A percentile compares a stretch with the other conserved stretches of the same genome.
phyloP scores from a whole-genome alignment of 257 asterid species.

The Asclepias syriaca region DNA sequence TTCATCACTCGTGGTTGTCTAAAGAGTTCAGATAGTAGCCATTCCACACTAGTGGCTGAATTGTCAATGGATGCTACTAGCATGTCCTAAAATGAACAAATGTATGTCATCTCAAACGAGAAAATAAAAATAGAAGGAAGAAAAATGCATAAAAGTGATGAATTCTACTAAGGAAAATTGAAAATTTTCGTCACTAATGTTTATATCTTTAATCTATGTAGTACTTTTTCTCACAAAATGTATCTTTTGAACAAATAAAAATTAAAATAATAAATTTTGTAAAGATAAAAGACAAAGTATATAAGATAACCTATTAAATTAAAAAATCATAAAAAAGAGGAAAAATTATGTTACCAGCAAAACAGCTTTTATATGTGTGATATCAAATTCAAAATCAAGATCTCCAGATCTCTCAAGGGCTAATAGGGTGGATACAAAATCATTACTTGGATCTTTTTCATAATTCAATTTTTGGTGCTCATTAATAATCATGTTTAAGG shows the following conservation, averaged over 20 bases:
- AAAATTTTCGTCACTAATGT: no score
- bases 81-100: not conserved
- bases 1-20: not conserved
- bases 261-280: no score
- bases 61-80: not conserved
- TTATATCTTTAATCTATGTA: no score
- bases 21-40: not conserved
- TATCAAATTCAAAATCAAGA: conserved; percentile 16
- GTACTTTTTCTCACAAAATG: no score
- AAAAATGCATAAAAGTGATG: no score
- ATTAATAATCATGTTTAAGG: not conserved
- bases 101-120: no score
- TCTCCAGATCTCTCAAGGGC: conserved; percentile 7
- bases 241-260: no score
- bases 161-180: no score
- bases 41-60: not conserved
- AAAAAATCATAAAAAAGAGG: no score
- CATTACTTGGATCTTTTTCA: not conserved
- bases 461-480: not conserved
- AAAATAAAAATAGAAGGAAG: not conserved
- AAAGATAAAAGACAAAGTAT: no score
- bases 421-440: conserved; percentile 4
- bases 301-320: no score
- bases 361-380: not conserved
- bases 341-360: not conserved